A percentile compares a stretch with the other conserved stretches of the same genome.
Conservation (phyloP, 345 rosid species). For the Populus davidiana region DNA sequence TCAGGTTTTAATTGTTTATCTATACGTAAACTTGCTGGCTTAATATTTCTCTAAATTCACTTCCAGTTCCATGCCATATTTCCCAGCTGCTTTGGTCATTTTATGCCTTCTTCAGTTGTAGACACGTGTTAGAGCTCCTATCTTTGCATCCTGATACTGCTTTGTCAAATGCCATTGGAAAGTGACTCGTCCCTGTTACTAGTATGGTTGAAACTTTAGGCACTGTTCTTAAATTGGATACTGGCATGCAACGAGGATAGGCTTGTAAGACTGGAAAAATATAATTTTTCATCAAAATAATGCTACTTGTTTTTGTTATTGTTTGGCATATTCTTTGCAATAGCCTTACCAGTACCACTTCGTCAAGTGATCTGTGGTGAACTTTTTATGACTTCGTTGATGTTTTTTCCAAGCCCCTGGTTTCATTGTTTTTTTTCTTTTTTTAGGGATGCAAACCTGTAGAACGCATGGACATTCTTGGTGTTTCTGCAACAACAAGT, state of each 20-base stretch:
- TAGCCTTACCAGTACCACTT: not conserved
- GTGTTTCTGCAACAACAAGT: slow-evolving; percentile 71
- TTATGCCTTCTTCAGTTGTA: not conserved
- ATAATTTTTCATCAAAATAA: not conserved
- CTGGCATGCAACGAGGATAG: not conserved
- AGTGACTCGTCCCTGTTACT: not conserved
- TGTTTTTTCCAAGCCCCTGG: not conserved
- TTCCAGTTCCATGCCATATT: not conserved
- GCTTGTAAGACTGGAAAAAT: not conserved
- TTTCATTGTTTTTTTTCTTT: not conserved
- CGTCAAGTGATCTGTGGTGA: not conserved
- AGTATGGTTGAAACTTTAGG: not conserved
- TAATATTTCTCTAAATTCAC: not conserved
- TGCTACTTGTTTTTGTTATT: not conserved
- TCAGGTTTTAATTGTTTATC: not conserved
- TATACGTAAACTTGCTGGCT: not conserved
- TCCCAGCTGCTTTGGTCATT: not conserved
- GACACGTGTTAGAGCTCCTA: not conserved
- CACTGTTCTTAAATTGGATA: not conserved
- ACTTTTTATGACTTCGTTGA: not conserved
- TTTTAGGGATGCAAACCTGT: slow-evolving; percentile 79
- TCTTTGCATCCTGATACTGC: not conserved
- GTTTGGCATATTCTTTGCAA: not conserved
- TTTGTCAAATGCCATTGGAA: not conserved
- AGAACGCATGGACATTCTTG: slow-evolving; percentile 65